A percentile compares a stretch with the other conserved stretches of the same genome.
These are phyloP conservation scores for Aureobasidium zeae DNA, from an alignment of 2,329 filamentous ascomycete genomes.

Conservation along the genomic window DNA sequence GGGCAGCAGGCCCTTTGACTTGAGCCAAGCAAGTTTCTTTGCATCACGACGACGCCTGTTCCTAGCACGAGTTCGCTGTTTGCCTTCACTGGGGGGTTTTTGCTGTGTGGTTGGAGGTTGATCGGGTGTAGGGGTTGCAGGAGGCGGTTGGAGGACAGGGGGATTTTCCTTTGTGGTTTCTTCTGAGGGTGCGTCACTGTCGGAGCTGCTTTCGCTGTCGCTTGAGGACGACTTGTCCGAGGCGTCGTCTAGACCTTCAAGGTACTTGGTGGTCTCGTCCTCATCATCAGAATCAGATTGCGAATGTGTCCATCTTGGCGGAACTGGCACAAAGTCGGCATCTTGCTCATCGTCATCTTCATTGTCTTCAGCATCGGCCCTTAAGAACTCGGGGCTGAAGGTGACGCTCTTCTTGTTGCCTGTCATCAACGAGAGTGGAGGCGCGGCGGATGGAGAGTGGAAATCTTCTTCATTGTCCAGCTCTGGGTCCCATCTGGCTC, in stretches of 20 bases:
- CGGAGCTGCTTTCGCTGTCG: constrained; percentile 7
- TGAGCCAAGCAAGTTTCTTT: constrained; percentile 43
- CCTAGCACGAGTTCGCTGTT: constrained; percentile 42
- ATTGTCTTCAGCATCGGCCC: constrained; percentile 23
- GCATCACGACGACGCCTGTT: constrained; percentile 46
- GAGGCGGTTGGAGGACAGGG: neutral
- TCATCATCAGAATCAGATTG: neutral
- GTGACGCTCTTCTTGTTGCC: constrained; percentile 2
- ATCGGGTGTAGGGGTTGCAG: neutral
- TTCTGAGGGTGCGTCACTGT: constrained; percentile 10
- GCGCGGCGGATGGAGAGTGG: neutral
- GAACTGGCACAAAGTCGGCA: constrained; percentile 16
- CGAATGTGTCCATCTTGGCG: no score
- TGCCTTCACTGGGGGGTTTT: constrained; percentile 43
- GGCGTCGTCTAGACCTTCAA: constrained; percentile 2
- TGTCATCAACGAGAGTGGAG: neutral
- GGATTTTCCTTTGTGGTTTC: constrained; percentile 2
- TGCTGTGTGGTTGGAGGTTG: constrained; percentile 13
- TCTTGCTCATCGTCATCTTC: constrained; percentile 19
- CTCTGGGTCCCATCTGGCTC: constrained; percentile 33
- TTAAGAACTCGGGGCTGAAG: constrained; percentile 3
- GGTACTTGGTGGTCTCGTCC: neutral
- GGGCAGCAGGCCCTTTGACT: constrained; percentile 44
- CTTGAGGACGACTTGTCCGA: constrained; percentile 7
- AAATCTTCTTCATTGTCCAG: neutral